Base-by-base conservation (phyloP, 139 green algal genomes). In the Raphidocelis subcapitata region DNA sequence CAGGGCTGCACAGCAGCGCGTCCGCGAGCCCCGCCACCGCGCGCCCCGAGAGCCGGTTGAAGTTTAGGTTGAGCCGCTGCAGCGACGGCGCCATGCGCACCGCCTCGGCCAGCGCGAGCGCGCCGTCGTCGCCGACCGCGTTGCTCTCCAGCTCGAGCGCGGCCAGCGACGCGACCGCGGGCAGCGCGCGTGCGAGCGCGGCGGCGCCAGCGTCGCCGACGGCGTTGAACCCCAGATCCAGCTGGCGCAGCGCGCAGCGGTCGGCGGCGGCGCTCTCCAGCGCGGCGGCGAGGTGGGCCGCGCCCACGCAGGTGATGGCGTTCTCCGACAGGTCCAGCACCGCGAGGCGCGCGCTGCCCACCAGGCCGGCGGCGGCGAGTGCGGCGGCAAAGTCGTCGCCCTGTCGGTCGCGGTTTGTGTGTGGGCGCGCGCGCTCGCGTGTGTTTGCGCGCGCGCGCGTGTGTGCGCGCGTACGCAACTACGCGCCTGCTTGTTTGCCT, bases 71-170 rank as follows among this genome's bases (percentile, higher is more conserved):
- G 33, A 89, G 77, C 35, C 80, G 74, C 41, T 81, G 81, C 63
- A 89, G 67, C 31, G 76, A 73, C 4, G 83, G 54, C 5, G 80
- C 80, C n/a, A 65, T 47, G 65, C 86, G 84, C 26, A 77, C 54
- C 10, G 83, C 72, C 3, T 55, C 49, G 26, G 64, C 79, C 41
- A 89, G 72, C 0, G 80, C 77, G n/a, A 83, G 21, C 5, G 65
- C 67, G 21, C 83, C 83, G 44, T 76, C 67, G 47, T 89, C 83
- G 4, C 59, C 72, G 35, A 89, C 78, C 74, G 73, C 37, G 60
- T 89, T 89, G 32, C 69, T 77, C 64, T 89, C 84, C 73, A 89
- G 79, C 67, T 89, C 81, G 37, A 89, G 69, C 2, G 69, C 62
- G 31, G 79, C 32, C 20, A 89, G 46, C 2, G 78, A 72, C 41